Evolutionary conservation across 352 stramenopile genomes (phyloP).

Genomic region (Globisporangium irregulare): DNA sequence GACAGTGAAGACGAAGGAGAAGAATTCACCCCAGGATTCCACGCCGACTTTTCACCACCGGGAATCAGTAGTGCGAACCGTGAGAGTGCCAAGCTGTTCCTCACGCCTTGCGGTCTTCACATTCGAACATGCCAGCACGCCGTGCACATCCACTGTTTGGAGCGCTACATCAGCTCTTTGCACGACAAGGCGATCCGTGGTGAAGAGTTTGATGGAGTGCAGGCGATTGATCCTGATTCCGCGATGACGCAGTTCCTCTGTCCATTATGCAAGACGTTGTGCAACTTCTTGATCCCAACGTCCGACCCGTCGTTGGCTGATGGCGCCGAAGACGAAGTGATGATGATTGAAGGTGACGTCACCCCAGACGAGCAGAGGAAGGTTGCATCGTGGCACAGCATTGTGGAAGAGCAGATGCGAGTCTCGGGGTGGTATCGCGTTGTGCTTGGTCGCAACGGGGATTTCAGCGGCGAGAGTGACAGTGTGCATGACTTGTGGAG

Average conservation of each 20-base stretch:
- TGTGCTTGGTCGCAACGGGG: conserved; percentile 66
- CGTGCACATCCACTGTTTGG: conserved; percentile 84
- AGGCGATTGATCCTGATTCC: conserved; percentile 85
- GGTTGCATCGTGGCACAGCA: conserved; percentile 40
- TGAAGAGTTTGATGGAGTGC: conserved; percentile 86
- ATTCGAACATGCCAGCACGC: conserved; percentile 86
- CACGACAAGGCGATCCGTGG: conserved; percentile 86
- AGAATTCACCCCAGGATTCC: conserved; percentile 39
- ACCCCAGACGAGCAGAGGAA: conserved; percentile 18
- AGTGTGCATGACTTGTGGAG: conserved; percentile 76
- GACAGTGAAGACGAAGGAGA: conserved; percentile 56
- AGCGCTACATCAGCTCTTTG: conserved; percentile 82
- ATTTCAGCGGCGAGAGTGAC: conserved; percentile 47
- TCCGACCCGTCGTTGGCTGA: conserved; percentile 35
- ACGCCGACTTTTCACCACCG: conserved; percentile 40
- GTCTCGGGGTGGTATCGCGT: conserved; percentile 67
- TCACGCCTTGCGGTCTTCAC: conserved; percentile 77
- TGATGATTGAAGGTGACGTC: neutral
- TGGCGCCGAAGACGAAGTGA: conserved; percentile 16
- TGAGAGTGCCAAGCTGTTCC: conserved; percentile 65
- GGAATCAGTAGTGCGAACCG: conserved; percentile 39
- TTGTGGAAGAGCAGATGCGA: conserved; percentile 60
- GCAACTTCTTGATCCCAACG: conserved; percentile 89
- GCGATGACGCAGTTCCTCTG: conserved; percentile 91
- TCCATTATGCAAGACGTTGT: conserved; percentile 90